Conservation (phyloP, 345 rosid genomes). For the Hibiscus syriacus region DNA sequence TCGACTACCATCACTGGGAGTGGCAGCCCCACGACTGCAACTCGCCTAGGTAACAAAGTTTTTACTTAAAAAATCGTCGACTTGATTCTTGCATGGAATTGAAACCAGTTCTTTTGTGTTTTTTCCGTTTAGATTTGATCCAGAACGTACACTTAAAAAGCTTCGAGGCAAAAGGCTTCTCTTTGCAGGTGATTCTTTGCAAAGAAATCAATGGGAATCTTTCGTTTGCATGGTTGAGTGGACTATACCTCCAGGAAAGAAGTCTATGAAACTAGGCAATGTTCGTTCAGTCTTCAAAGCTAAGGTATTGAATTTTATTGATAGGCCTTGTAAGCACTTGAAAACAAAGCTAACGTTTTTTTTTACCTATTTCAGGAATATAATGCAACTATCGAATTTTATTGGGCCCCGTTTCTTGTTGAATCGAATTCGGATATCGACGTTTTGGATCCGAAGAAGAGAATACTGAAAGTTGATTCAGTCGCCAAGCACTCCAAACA, state of each 20-base stretch:
- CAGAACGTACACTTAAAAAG: slow-evolving; percentile 51
- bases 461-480: slow-evolving; percentile 82
- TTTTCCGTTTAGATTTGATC: slow-evolving; percentile 42
- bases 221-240: slow-evolving; percentile 76
- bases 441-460: slow-evolving; percentile 55
- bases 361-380: slow-evolving; percentile 42
- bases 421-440: slow-evolving; percentile 79
- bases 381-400: slow-evolving; percentile 75
- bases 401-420: slow-evolving; percentile 85
- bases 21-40: slow-evolving; percentile 94
- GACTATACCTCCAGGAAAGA: slow-evolving; percentile 48
- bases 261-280: slow-evolving; percentile 46
- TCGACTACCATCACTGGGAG: slow-evolving; percentile 74
- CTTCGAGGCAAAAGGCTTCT: slow-evolving; percentile 69
- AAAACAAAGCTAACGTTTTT: not conserved
- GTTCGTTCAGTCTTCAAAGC: slow-evolving; percentile 54
- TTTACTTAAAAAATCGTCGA: not conserved
- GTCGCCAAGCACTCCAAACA: slow-evolving; percentile 52
- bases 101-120: not conserved
- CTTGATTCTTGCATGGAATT: not conserved
- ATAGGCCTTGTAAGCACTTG: not conserved
- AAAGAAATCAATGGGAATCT: slow-evolving; percentile 89
- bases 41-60: slow-evolving; percentile 45
- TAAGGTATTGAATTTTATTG: slow-evolving; percentile 11
- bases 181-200: slow-evolving; percentile 84